These are phyloP conservation scores for Uronychia setigera DNA, from an alignment of 73 alveolate genomes.

Conservation along the genomic window DNA sequence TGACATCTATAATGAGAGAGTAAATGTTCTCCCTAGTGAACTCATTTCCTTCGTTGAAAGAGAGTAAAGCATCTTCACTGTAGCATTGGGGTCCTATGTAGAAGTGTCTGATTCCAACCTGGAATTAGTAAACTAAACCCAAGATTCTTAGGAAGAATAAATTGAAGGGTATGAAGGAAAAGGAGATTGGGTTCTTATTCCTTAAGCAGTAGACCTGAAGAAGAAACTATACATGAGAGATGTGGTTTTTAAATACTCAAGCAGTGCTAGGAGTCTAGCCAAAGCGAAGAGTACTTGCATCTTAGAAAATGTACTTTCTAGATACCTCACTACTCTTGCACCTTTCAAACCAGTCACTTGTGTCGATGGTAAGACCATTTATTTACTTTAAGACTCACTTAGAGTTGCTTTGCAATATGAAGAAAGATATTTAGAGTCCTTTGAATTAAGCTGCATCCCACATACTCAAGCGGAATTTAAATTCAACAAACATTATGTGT, in stretches of 20 bases:
- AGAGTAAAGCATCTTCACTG: conserved; percentile 21
- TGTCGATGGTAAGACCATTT: conserved; percentile 6
- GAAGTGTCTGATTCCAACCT: neutral
- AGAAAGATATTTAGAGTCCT: neutral
- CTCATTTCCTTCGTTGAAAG: conserved; percentile 2
- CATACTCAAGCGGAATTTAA: conserved; percentile 31
- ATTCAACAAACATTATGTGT: conserved; percentile 50
- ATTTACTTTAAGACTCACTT: neutral
- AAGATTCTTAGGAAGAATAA: conserved; percentile 2
- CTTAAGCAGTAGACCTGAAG: neutral
- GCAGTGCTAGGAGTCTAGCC: neutral
- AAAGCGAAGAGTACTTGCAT: conserved; percentile 51
- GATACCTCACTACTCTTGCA: neutral
- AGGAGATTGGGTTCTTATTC: too few relatives aligned
- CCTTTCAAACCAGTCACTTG: neutral
- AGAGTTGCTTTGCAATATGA: conserved; percentile 7
- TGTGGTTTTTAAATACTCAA: conserved; percentile 11
- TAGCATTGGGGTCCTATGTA: conserved; percentile 1
- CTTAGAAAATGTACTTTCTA: neutral
- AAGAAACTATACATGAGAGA: conserved; percentile 13
- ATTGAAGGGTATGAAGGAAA: neutral
- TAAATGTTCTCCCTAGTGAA: neutral
- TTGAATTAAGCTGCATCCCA: conserved; percentile 49
- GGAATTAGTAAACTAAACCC: neutral
- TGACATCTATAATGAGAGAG: conserved; percentile 25